These are phyloP conservation scores for Sclerotiophoma versabilis DNA, from an alignment of 2,329 filamentous ascomycete species.

Conservation along the genomic window DNA sequence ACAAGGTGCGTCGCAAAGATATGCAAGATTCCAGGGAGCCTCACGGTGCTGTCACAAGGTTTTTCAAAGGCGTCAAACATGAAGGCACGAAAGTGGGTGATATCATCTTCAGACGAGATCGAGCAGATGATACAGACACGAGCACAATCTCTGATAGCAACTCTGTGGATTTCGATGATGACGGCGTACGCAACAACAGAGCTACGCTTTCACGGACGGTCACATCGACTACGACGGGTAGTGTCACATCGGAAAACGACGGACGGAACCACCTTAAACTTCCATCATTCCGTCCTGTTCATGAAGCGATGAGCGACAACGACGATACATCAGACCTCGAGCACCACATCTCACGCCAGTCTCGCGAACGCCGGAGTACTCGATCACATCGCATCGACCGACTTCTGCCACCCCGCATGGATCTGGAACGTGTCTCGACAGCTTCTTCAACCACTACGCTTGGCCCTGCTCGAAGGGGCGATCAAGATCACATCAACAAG, in stretches of 20 bases:
- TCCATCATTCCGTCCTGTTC: conserved; percentile 43
- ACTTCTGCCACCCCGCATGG: conserved; percentile 60
- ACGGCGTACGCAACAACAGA: conserved; percentile 27
- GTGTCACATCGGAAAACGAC: conserved; percentile 33
- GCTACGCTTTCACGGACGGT: conserved; percentile 43
- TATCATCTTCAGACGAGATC: conserved; percentile 66
- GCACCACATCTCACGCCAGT: conserved; percentile 53
- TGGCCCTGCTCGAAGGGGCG: conserved; percentile 29
- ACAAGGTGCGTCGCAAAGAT: conserved; percentile 39
- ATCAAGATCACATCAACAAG: conserved; percentile 40
- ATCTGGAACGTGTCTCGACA: conserved; percentile 45
- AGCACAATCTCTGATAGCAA: conserved; percentile 57
- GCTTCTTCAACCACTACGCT: conserved; percentile 30
- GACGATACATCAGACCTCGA: conserved; percentile 33
- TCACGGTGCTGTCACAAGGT: conserved; percentile 68
- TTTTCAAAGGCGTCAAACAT: conserved; percentile 79
- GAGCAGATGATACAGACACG: conserved; percentile 53
- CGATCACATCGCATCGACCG: conserved; percentile 54
- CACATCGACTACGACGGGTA: conserved; percentile 34
- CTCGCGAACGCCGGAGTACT: conserved; percentile 45
- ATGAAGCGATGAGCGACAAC: conserved; percentile 39
- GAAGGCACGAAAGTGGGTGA: conserved; percentile 69
- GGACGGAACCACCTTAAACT: conserved; percentile 44
- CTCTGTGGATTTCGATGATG: conserved; percentile 44
- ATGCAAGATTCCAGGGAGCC: conserved; percentile 53